Evolutionary conservation across 1,139 yeast species (phyloP), one percentile per base, ranked within the genome.

Genomic region (Geotrichum restrictum): DNA sequence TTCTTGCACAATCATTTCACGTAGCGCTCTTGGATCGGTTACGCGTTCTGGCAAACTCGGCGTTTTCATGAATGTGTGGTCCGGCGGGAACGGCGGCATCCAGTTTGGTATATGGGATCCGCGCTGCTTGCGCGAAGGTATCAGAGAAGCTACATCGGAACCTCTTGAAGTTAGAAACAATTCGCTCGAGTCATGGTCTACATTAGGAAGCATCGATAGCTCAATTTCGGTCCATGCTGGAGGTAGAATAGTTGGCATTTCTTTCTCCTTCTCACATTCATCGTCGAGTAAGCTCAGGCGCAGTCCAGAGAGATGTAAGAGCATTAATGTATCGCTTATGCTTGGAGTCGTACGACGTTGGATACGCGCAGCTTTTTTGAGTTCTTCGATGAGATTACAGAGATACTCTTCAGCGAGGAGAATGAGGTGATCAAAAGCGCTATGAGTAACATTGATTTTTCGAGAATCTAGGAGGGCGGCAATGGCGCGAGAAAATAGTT

Each of bases 1-100:
- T 66, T 91, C 96, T 55, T 82, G 83, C 2, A 87, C 93, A 51
- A 89, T 72, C 61, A 79, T 79, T 55, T 85, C 78, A 57, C 94
- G 73, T 49, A 91, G 75, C 54, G 79, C 74, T 57, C 85, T 80
- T 60, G 91, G 88, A 64, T 88, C 94, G 0, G 83, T 78, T n/a
- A 83, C 70, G 18, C 84, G 74, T 31, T 80, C 74, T 57, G 81
- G 76, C 64, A 75, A 88, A 56, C 77, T 76, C 0, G 95, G 85
- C 0, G 96, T 86, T 50, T 81, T 77, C 67, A 81, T 82, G 65
- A 85, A 91, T 0, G 98, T 91, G 68, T 89, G 94, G 62, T 88
- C 96, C 0, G 98, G 96, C 1, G 98, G 98, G 37, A 89, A 74
- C 21, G 81, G 82, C 0, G 98, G 98, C 62, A 91, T 72, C 81